phyloP scores from a whole-genome alignment of 2,329 filamentous ascomycete genomes.

The Exophiala dermatitidis region DNA sequence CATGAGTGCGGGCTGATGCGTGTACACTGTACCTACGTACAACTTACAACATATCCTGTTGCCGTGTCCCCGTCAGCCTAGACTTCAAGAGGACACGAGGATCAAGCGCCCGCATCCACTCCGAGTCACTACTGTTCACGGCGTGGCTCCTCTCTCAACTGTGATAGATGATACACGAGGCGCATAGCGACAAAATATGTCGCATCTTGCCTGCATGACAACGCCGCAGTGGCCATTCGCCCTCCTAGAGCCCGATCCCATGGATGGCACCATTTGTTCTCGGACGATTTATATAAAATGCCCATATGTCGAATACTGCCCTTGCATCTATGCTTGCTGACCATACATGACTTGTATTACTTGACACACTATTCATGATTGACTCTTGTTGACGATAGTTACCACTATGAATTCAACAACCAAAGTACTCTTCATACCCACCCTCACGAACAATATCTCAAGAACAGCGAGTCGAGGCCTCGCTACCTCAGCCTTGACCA shows the following conservation, averaged over 20 bases:
- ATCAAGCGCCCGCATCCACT: background rate
- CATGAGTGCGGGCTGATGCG: background rate
- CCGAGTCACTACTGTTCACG: background rate
- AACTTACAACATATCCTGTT: no score
- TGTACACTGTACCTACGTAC: background rate
- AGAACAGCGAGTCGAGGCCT: conserved; percentile 22
- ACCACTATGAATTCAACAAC: conserved; percentile 19
- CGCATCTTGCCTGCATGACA: background rate
- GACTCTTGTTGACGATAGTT: background rate
- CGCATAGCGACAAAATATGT: background rate
- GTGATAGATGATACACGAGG: background rate
- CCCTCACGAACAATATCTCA: conserved; percentile 19
- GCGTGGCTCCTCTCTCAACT: no score
- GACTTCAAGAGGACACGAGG: background rate
- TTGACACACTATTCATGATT: background rate
- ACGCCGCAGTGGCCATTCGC: background rate
- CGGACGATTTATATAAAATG: background rate
- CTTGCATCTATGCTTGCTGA: background rate
- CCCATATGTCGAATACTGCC: background rate
- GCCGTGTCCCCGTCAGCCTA: no score
- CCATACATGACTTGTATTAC: background rate
- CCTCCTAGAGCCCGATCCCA: background rate
- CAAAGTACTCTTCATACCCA: conserved; percentile 16
- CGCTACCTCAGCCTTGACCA: conserved; percentile 5
- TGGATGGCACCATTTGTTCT: background rate